Conservation (phyloP, 1,139 yeast species). For the Hyphopichia khmerensis region DNA sequence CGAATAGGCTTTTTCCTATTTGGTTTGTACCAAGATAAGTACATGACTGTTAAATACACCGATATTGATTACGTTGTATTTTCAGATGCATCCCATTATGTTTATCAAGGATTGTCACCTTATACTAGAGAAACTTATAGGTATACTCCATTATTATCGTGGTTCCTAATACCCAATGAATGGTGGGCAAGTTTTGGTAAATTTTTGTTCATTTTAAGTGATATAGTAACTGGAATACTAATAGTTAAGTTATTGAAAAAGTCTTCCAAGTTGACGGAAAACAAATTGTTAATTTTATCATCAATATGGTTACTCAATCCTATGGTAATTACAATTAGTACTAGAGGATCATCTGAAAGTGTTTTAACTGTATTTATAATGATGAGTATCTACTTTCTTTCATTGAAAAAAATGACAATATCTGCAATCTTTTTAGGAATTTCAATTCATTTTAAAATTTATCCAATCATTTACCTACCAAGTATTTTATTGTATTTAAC, state of each 20-base stretch:
- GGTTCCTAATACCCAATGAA: slow-evolving; percentile 72
- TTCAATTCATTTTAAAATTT: slow-evolving; percentile 85
- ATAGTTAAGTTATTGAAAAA: slow-evolving; percentile 41
- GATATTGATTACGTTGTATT: slow-evolving; percentile 93
- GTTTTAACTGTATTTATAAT: slow-evolving; percentile 77
- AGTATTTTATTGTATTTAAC: slow-evolving; percentile 40
- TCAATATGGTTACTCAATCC: slow-evolving; percentile 90
- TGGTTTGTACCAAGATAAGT: slow-evolving; percentile 84
- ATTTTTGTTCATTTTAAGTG: slow-evolving; percentile 70
- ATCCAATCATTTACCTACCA: slow-evolving; percentile 82
- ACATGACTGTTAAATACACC: slow-evolving; percentile 80
- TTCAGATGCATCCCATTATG: slow-evolving; percentile 83
- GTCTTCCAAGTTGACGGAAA: slow-evolving; percentile 17
- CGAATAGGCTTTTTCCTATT: slow-evolving; percentile 70
- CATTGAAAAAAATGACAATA: slow-evolving; percentile 29
- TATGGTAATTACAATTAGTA: slow-evolving; percentile 90
- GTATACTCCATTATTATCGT: slow-evolving; percentile 86
- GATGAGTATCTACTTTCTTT: slow-evolving; percentile 50
- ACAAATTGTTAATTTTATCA: slow-evolving; percentile 40
- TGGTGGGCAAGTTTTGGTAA: slow-evolving; percentile 76
- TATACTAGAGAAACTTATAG: slow-evolving; percentile 84
- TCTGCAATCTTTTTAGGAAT: slow-evolving; percentile 74
- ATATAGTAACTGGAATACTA: slow-evolving; percentile 74
- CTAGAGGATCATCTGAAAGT: slow-evolving; percentile 93
- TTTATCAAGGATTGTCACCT: slow-evolving; percentile 66